Percentiles rank a stretch among this genome's conserved stretches.
Conservation (phyloP, 2,329 filamentous ascomycete species). For the Tolypocladium ovalisporum region DNA sequence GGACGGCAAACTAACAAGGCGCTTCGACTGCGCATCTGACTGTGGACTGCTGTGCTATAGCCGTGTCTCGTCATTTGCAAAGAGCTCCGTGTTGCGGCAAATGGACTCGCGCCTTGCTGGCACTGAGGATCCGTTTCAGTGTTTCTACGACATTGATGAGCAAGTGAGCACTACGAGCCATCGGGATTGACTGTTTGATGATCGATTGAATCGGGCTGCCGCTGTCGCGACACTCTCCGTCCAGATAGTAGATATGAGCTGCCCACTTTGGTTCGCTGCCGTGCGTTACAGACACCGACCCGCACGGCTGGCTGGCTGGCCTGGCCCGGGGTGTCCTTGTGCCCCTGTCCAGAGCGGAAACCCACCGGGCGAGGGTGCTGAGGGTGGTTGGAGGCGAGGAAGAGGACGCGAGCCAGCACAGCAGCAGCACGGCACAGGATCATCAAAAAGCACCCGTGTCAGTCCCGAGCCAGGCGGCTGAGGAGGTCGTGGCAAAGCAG, state of each 20-base stretch:
- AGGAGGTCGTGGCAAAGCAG: neutral
- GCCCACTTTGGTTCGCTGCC: neutral
- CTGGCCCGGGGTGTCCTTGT: neutral
- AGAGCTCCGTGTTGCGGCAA: neutral
- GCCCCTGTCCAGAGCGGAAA: constrained; percentile 1
- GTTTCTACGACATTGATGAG: neutral
- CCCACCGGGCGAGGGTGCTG: neutral
- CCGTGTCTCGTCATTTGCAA: neutral
- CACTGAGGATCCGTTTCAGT: neutral
- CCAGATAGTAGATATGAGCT: neutral
- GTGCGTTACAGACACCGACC: neutral
- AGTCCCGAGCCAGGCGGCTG: neutral
- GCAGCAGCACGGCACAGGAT: neutral
- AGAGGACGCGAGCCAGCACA: neutral
- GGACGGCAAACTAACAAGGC: neutral
- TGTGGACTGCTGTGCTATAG: neutral
- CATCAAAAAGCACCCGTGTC: neutral
- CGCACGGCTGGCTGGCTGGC: constrained; percentile 1
- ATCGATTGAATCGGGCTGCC: neutral
- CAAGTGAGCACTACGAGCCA: neutral
- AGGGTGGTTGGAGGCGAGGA: neutral
- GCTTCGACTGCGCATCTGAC: neutral
- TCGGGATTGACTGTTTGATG: neutral
- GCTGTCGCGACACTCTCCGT: neutral
- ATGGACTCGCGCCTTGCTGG: neutral